Evolutionary conservation across 148 eudicot genomes (phyloP).

Genomic region (Cornus kousa): DNA sequence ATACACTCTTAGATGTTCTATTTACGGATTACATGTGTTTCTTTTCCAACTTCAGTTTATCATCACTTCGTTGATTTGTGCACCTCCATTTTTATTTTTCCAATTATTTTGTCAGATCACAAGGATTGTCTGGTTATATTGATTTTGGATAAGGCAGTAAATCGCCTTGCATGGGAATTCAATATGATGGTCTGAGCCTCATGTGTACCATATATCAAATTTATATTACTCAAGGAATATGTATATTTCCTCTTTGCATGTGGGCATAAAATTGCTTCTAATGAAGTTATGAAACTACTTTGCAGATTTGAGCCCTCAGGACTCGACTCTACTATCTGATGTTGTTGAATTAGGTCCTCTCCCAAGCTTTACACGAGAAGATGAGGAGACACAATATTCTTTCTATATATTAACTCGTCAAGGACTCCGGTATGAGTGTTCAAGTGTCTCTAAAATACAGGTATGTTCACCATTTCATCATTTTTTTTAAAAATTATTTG

Average conservation of each 20-base stretch:
- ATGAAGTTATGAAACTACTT: background rate
- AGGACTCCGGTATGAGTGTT: slow-evolving; percentile 82
- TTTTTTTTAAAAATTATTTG: too few relatives aligned
- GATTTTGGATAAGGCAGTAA: background rate
- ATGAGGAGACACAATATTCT: slow-evolving; percentile 64
- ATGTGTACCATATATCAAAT: background rate
- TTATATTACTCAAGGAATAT: background rate
- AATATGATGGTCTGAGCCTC: background rate
- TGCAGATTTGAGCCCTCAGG: slow-evolving; percentile 94
- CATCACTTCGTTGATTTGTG: background rate
- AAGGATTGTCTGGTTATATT: background rate
- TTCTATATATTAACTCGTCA: slow-evolving; percentile 72
- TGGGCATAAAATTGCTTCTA: background rate
- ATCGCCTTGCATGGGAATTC: background rate
- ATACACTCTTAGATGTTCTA: background rate
- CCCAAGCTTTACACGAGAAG: slow-evolving; percentile 64
- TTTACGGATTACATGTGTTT: background rate
- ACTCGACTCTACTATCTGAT: slow-evolving; percentile 78
- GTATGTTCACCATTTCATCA: slow-evolving; percentile 24
- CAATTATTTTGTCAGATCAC: too few relatives aligned
- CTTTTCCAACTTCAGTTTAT: background rate
- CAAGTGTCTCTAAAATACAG: slow-evolving; percentile 70
- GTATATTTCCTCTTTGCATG: background rate
- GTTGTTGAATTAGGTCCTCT: slow-evolving; percentile 68
- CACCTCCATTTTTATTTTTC: too few relatives aligned